Conservation (phyloP, 345 rosid species). For the Citrus unshiu region DNA sequence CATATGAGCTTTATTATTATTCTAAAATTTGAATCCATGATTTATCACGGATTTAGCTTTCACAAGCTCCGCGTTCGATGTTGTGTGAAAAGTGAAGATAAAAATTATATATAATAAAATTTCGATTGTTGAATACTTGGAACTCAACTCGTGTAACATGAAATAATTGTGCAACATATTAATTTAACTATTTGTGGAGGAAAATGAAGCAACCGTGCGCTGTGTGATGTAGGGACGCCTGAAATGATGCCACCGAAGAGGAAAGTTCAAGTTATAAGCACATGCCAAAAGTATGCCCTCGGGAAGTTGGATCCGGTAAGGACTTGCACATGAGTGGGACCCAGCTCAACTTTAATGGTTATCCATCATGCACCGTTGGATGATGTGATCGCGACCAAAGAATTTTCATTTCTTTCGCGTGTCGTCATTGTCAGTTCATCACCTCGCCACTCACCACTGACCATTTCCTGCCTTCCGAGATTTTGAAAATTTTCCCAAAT, state of each 20-base stretch:
- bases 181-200: not conserved
- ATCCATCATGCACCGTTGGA: not conserved
- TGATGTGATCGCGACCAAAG: not conserved
- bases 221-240: not conserved
- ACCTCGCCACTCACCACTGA: too few species aligned
- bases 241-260: not conserved
- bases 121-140: not conserved
- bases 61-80: too few species aligned
- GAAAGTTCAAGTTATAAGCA: not conserved
- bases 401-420: not conserved
- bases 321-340: conserved; percentile 6
- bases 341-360: not conserved
- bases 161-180: not conserved
- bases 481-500: too few species aligned
- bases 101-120: too few species aligned
- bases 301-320: not conserved
- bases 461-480: too few species aligned
- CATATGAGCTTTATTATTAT: too few species aligned
- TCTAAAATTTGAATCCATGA: too few species aligned
- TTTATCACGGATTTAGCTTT: too few species aligned
- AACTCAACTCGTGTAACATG: not conserved
- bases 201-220: not conserved
- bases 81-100: too few species aligned
- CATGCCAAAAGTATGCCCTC: not conserved
- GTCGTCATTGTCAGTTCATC: too few species aligned